Evolutionary conservation across 345 rosid genomes (phyloP), one percentile per base, ranked within the genome.

Genomic region (Anacardium occidentale): DNA sequence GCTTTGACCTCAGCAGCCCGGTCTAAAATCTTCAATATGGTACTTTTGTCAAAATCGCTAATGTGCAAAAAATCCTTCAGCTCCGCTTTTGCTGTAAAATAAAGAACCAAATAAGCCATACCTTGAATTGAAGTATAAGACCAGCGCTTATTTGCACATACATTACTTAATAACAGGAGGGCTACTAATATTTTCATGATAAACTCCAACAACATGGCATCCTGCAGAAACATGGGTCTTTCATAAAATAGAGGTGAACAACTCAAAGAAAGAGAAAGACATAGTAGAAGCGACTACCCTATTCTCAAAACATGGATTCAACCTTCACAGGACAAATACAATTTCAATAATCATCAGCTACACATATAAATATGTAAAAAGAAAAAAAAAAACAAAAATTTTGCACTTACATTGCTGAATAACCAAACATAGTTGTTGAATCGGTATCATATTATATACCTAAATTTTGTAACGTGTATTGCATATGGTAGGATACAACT

Each of bases 1-100:
- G 96, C 87, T 76, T 95, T 92, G 17, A 95, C 94, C 85, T 92
- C 94, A 58, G 78, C 76, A 77, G 98, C 96, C 74, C 87, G 83
- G 60, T 88, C 90, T 51, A 93, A 79, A 50, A 95, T 95, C 77
- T 75, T 81, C 78, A 89, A 63, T 20, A 95, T 82, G 3, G 96
- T 88, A 54, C 72, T 87, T 70, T 90, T 95, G 81, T 92, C 97
- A 76, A 92, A 95, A 81, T 95, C 98, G 77, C 71, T 78, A 62
- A 91, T 92, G 79, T 85, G 91, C 68, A 95, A 80, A 82, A 95
- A 92, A 79, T 91, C 97, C 81, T 88, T 88, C 77, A 75, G 66
- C 57, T 78, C 79, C 48, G 77, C 52, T 66, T 82, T 83, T 44
- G 63, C 99, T 92, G 85, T 58, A 56, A 78, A 68, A 18, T 17